Evolutionary conservation across 2,329 filamentous ascomycete genomes (phyloP).

Genomic region (Celoporthe dispersa): DNA sequence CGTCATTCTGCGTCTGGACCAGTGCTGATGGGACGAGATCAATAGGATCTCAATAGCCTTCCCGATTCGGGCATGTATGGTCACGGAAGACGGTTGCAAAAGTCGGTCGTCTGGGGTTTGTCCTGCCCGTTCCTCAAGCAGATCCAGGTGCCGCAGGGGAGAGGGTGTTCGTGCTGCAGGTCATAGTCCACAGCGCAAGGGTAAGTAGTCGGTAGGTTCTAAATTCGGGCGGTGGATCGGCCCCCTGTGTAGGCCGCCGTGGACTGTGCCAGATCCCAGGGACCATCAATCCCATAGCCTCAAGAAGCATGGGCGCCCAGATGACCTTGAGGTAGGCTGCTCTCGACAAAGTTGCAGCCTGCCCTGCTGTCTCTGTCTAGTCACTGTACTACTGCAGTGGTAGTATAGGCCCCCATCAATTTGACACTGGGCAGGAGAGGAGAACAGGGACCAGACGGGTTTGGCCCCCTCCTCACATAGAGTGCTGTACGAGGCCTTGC

Average conservation of each 20-base stretch:
- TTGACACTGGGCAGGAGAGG: neutral
- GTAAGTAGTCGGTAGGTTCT: neutral
- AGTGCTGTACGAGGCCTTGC: neutral
- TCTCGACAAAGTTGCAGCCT: neutral
- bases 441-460: neutral
- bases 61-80: neutral
- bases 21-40: neutral
- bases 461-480: neutral
- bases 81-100: neutral
- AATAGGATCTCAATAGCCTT: conserved; percentile 2
- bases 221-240: conserved; percentile 1
- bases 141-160: neutral
- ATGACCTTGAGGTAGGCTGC: neutral
- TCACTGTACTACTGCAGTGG: neutral
- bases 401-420: neutral
- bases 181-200: neutral
- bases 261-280: neutral
- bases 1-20: neutral
- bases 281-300: neutral
- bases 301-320: neutral
- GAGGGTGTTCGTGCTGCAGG: neutral
- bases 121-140: neutral
- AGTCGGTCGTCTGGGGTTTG: neutral
- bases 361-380: neutral
- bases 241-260: neutral